A percentile compares a stretch with the other conserved stretches of the same genome.
Evolutionary conservation across 352 stramenopile species (phyloP).

Genomic region (Globisporangium emineosum): DNA sequence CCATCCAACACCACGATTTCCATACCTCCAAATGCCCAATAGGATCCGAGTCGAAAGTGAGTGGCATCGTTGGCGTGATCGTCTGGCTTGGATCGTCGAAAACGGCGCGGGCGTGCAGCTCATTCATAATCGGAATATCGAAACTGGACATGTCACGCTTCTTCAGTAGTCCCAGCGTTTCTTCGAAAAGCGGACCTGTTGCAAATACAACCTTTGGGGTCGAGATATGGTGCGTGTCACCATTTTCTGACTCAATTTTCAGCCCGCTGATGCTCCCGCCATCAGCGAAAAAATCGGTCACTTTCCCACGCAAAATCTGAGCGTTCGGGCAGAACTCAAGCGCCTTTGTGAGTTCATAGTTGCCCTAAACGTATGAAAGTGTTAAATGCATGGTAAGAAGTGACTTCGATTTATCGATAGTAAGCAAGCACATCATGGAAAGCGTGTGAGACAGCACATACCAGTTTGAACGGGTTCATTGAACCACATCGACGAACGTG

Average conservation of each 20-base stretch:
- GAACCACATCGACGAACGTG: slow-evolving; percentile 73
- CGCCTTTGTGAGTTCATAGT: slow-evolving; percentile 64
- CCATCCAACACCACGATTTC: background rate
- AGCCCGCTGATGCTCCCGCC: slow-evolving; percentile 53
- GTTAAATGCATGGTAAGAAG: background rate
- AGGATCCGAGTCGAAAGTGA: slow-evolving; percentile 76
- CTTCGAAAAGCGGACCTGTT: slow-evolving; percentile 63
- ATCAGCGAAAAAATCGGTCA: slow-evolving; percentile 51
- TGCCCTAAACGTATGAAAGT: slow-evolving; percentile 21
- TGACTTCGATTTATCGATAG: background rate
- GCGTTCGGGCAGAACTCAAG: slow-evolving; percentile 58
- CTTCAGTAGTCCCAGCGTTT: slow-evolving; percentile 60
- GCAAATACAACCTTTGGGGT: slow-evolving; percentile 70
- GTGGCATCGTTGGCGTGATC: slow-evolving; percentile 45
- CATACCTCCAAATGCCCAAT: slow-evolving; percentile 56
- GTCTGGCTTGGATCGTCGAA: slow-evolving; percentile 62
- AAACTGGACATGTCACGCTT: slow-evolving; percentile 48
- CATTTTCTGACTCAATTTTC: slow-evolving; percentile 45
- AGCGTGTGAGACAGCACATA: slow-evolving; percentile 7
- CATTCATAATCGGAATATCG: slow-evolving; percentile 66
- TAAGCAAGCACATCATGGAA: background rate
- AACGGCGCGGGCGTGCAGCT: slow-evolving; percentile 66
- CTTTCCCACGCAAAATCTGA: slow-evolving; percentile 52
- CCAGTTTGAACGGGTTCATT: slow-evolving; percentile 66
- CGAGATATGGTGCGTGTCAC: slow-evolving; percentile 53